Conservation (phyloP, 2,329 filamentous ascomycete species). For the Aspergillus felis region DNA sequence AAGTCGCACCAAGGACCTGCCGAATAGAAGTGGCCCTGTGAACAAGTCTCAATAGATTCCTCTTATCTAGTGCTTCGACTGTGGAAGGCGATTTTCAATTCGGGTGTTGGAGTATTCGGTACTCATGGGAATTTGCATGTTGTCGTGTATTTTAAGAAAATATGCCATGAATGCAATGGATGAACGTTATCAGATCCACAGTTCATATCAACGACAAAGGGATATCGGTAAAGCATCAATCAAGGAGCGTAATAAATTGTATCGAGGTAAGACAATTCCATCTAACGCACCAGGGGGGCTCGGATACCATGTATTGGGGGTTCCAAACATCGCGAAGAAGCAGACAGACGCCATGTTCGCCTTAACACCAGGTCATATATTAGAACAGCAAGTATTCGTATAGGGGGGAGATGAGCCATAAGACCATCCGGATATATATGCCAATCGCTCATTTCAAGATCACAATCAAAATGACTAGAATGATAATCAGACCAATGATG, state of each 20-base stretch:
- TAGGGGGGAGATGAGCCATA: neutral
- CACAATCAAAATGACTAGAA: slow-evolving; percentile 77
- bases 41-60: slow-evolving; percentile 14
- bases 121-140: neutral
- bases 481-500: slow-evolving; percentile 75
- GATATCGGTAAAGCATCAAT: neutral
- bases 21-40: slow-evolving; percentile 35
- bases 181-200: neutral
- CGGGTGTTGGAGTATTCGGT: neutral
- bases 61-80: neutral
- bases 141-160: neutral
- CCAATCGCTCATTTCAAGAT: slow-evolving; percentile 62
- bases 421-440: slow-evolving; percentile 6
- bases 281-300: neutral
- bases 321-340: neutral
- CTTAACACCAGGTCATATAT: neutral
- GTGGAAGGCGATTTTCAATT: neutral
- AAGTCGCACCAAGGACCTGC: slow-evolving; percentile 54
- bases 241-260: neutral
- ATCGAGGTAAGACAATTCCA: neutral
- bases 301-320: neutral
- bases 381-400: neutral
- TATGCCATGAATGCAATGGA: neutral
- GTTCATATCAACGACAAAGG: neutral
- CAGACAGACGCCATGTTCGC: neutral